A percentile compares a stretch with the other conserved stretches of the same genome.
These are phyloP conservation scores for Paragyromitra xinjiangensis DNA, from an alignment of 495 filamentous ascomycete genomes.

Conservation along the genomic window DNA sequence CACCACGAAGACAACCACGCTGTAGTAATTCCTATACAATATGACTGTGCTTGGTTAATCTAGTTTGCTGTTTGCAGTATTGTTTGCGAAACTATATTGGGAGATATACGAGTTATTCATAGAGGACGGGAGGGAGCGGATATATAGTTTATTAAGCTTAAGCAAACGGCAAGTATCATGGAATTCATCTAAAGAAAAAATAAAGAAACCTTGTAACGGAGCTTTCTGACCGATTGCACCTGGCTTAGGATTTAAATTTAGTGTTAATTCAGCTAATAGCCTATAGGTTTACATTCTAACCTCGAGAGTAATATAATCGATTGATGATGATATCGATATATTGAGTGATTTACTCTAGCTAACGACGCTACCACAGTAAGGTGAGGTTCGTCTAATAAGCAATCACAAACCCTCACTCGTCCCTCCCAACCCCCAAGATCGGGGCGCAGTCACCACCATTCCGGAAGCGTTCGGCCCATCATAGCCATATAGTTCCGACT, in stretches of 20 bases:
- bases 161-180: neutral
- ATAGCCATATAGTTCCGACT: neutral
- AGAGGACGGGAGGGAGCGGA: neutral
- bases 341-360: neutral
- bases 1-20: neutral
- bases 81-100: neutral
- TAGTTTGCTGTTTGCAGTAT: neutral
- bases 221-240: neutral
- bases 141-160: neutral
- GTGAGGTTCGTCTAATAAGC: neutral
- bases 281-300: neutral
- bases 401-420: constrained; percentile 39
- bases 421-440: neutral
- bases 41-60: neutral
- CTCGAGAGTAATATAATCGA: neutral
- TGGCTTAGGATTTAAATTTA: neutral
- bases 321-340: neutral
- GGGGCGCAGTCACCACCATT: neutral
- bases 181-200: neutral
- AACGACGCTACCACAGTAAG: neutral
- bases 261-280: neutral
- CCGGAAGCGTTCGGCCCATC: neutral
- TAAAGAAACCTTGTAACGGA: neutral
- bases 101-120: neutral
- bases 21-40: neutral